A percentile compares a stretch with the other conserved stretches of the same genome.
Conservation (phyloP, 768 basidiomycete genomes). For the Lactarius hengduanensis region DNA sequence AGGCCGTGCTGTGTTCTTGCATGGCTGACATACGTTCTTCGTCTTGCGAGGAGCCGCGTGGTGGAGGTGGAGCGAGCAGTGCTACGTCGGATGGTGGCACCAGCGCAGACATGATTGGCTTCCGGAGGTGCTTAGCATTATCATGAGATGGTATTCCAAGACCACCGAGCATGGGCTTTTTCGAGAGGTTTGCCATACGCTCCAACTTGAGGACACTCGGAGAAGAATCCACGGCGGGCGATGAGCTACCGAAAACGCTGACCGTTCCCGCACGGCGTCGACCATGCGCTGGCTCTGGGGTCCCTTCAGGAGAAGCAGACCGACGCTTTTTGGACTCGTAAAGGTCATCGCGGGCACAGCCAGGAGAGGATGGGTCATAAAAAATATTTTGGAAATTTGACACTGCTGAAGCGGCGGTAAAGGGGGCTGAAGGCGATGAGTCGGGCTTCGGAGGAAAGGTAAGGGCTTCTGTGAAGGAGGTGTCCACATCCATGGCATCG, state of each 20-base stretch:
- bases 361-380: conserved; percentile 53
- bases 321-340: conserved; percentile 39
- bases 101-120: conserved; percentile 67
- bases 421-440: conserved; percentile 29
- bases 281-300: conserved; percentile 14
- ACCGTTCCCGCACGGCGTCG: conserved; percentile 28
- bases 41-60: conserved; percentile 35
- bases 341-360: conserved; percentile 28
- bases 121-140: conserved; percentile 57
- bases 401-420: conserved; percentile 32
- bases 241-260: conserved; percentile 39
- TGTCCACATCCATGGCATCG: conserved; percentile 79
- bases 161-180: conserved; percentile 52
- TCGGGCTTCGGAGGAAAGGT: conserved; percentile 29
- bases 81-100: conserved; percentile 45
- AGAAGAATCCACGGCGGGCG: conserved; percentile 49
- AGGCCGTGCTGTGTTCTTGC: conserved; percentile 19
- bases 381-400: conserved; percentile 55
- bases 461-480: conserved; percentile 37
- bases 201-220: conserved; percentile 50
- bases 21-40: conserved; percentile 22
- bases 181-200: conserved; percentile 41
- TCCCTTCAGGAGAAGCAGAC: conserved; percentile 34
- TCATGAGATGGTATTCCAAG: conserved; percentile 52
- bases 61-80: conserved; percentile 40